Conservation (phyloP, 345 rosid genomes). For the Alliaria petiolata region DNA sequence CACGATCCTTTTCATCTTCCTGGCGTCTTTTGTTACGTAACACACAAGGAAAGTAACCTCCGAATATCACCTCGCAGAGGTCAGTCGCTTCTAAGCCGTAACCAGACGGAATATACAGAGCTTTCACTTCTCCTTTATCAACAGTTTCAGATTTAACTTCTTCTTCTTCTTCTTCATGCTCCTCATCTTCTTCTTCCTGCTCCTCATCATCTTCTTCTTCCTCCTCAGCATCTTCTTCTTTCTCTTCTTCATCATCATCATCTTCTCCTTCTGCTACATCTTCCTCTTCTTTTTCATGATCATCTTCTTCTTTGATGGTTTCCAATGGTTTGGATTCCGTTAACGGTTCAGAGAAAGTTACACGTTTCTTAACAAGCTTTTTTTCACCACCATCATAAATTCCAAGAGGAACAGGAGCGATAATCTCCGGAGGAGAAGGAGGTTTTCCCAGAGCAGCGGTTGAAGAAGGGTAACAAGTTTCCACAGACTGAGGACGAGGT, state of each 20-base stretch:
- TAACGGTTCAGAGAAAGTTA: constrained; percentile 24
- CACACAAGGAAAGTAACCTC: constrained; percentile 82
- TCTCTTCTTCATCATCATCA: background rate
- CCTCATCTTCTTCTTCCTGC: background rate
- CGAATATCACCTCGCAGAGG: constrained; percentile 66
- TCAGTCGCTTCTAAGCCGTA: constrained; percentile 78
- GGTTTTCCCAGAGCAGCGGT: background rate
- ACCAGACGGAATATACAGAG: constrained; percentile 57
- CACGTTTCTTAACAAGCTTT: constrained; percentile 21
- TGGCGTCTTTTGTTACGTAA: constrained; percentile 30
- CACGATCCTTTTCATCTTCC: constrained; percentile 15
- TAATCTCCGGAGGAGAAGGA: constrained; percentile 31
- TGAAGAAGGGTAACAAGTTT: constrained; percentile 57
- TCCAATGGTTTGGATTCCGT: constrained; percentile 23
- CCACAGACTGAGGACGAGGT: constrained; percentile 58
- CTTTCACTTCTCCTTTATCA: constrained; percentile 28
- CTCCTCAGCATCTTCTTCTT: background rate
- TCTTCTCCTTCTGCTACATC: background rate
- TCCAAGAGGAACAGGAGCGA: constrained; percentile 34
- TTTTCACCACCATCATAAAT: constrained; percentile 30
- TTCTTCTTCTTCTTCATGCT: background rate
- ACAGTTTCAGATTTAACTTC: background rate
- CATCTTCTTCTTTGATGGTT: constrained; percentile 9
- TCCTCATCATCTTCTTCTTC: background rate
- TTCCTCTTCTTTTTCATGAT: background rate